A percentile compares a stretch with the other conserved stretches of the same genome.
Conservation (phyloP, 2,329 filamentous ascomycete species). For the Aspergillus fumigatiaffinis region DNA sequence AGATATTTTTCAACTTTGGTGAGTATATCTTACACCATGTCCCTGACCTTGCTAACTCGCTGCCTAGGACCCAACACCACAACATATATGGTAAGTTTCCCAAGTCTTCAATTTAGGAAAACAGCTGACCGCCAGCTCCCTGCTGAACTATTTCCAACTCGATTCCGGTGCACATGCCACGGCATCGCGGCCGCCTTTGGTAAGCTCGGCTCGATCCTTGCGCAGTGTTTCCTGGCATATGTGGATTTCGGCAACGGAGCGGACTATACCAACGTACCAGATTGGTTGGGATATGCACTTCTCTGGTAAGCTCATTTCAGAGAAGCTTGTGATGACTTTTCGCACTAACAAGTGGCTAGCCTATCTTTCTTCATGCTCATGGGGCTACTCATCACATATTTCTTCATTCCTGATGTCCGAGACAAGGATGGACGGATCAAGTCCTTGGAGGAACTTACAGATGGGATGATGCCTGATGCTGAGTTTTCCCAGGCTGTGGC, state of each 20-base stretch:
- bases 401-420: conserved; percentile 24
- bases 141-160: conserved; percentile 48
- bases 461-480: conserved; percentile 9
- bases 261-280: neutral
- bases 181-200: conserved; percentile 47
- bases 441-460: conserved; percentile 23
- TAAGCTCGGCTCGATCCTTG: conserved; percentile 42
- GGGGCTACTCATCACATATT: conserved; percentile 23
- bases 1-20: conserved; percentile 42
- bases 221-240: conserved; percentile 10
- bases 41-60: neutral
- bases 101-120: neutral
- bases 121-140: conserved; percentile 24
- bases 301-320: conserved; percentile 5
- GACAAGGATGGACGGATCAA: conserved; percentile 18
- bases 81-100: conserved; percentile 25
- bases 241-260: conserved; percentile 6
- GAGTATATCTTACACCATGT: neutral
- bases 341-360: neutral
- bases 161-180: conserved; percentile 46
- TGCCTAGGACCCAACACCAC: conserved; percentile 21
- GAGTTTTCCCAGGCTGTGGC: neutral
- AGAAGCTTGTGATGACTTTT: neutral
- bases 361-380: conserved; percentile 22
- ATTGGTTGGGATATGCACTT: conserved; percentile 13